These are phyloP conservation scores for Pisolithus albus DNA, from an alignment of 768 basidiomycete genomes.

Conservation along the genomic window DNA sequence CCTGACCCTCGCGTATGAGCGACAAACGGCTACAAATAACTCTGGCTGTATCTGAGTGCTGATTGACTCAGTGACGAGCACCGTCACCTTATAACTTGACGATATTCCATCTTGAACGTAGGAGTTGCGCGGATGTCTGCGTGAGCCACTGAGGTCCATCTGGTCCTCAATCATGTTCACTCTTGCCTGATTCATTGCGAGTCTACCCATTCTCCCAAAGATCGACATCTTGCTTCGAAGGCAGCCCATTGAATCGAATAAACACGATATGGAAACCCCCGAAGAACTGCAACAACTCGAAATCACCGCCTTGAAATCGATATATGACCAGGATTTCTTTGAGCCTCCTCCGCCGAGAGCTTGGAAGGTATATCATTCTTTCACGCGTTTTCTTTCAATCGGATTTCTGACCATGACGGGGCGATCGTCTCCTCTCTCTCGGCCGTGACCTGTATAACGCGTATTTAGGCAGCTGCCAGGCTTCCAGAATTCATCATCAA, in stretches of 20 bases:
- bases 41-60: slow-evolving; percentile 7
- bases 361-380: slow-evolving; percentile 64
- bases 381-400: slow-evolving; percentile 6
- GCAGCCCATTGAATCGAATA: slow-evolving; percentile 18
- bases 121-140: slow-evolving; percentile 46
- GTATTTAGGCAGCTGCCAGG: slow-evolving; percentile 52
- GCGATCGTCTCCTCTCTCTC: slow-evolving; percentile 1
- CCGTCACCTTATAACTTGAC: slow-evolving; percentile 1
- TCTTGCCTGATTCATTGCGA: slow-evolving; percentile 29
- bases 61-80: slow-evolving; percentile 4
- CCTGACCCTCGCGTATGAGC: not conserved
- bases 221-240: slow-evolving; percentile 6
- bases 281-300: slow-evolving; percentile 64
- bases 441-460: not conserved
- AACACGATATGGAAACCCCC: slow-evolving; percentile 49
- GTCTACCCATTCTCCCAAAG: slow-evolving; percentile 8
- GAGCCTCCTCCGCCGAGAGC: slow-evolving; percentile 69
- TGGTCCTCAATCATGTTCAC: slow-evolving; percentile 58
- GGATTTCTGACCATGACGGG: not conserved
- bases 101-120: not conserved
- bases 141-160: slow-evolving; percentile 71
- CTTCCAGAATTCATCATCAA: slow-evolving; percentile 73
- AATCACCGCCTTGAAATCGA: slow-evolving; percentile 73
- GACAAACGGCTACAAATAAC: slow-evolving; percentile 15
- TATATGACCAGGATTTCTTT: slow-evolving; percentile 73